Conservation (phyloP, 2,329 filamentous ascomycete species). For the Exophiala calicioides region DNA sequence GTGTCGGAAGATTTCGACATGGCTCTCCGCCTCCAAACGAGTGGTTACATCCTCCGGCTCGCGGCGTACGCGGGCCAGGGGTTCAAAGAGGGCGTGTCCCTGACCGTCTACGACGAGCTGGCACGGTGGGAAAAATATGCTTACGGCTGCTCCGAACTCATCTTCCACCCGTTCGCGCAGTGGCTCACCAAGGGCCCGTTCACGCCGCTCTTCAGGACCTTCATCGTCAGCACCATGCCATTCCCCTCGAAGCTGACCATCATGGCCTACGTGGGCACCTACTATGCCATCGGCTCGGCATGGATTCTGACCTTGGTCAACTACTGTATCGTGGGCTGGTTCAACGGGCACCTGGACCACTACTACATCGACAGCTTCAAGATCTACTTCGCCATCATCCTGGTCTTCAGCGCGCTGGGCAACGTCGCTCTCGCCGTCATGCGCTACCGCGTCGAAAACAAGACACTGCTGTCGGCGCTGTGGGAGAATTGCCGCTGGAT, state of each 20-base stretch:
- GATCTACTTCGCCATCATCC: slow-evolving; percentile 62
- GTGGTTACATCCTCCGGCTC: slow-evolving; percentile 67
- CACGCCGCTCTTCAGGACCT: slow-evolving; percentile 73
- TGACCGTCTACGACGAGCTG: slow-evolving; percentile 82
- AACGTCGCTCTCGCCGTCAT: slow-evolving; percentile 63
- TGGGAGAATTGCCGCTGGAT: slow-evolving; percentile 65
- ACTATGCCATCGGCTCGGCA: slow-evolving; percentile 69
- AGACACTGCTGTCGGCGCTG: slow-evolving; percentile 51
- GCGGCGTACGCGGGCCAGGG: slow-evolving; percentile 68
- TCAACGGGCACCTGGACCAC: slow-evolving; percentile 65
- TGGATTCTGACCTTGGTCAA: slow-evolving; percentile 68
- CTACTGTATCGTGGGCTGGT: slow-evolving; percentile 72
- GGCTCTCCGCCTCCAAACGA: slow-evolving; percentile 68
- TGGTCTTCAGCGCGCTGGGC: slow-evolving; percentile 65
- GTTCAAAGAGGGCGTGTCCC: slow-evolving; percentile 78
- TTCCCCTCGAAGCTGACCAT: slow-evolving; percentile 68
- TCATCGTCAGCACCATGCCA: slow-evolving; percentile 66
- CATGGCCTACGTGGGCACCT: slow-evolving; percentile 69
- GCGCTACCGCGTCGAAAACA: slow-evolving; percentile 62
- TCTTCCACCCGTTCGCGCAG: slow-evolving; percentile 74
- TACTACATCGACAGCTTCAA: slow-evolving; percentile 69
- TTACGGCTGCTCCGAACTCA: slow-evolving; percentile 78
- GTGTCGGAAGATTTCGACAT: slow-evolving; percentile 81
- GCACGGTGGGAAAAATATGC: slow-evolving; percentile 87
- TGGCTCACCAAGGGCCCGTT: slow-evolving; percentile 76